phyloP scores from a whole-genome alignment of 1,284 basidiomycete genomes.

The Lentinula novae-zelandiae region DNA sequence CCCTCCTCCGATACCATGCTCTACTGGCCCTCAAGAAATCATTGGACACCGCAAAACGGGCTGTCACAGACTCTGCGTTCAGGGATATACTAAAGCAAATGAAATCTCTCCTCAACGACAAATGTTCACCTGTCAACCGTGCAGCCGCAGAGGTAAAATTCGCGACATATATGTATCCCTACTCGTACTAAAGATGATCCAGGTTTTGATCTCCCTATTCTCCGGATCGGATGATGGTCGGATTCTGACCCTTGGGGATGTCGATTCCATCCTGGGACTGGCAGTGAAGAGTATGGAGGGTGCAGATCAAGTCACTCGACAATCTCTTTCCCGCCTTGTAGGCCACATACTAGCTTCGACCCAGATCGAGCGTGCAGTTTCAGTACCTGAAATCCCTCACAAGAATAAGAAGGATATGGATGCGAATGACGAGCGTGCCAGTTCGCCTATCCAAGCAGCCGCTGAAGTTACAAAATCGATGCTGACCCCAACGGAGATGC shows the following conservation, averaged over 20 bases:
- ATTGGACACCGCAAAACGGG: conserved; percentile 74
- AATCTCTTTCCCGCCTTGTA: conserved; percentile 73
- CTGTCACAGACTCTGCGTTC: conserved; percentile 73
- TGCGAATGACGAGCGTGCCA: conserved; percentile 54
- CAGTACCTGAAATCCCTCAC: conserved; percentile 46
- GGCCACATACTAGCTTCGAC: conserved; percentile 85
- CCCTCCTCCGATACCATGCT: conserved; percentile 83
- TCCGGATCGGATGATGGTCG: conserved; percentile 53
- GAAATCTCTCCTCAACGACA: conserved; percentile 75
- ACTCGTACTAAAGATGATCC: neutral
- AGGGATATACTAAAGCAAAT: conserved; percentile 89
- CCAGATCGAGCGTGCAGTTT: conserved; percentile 66
- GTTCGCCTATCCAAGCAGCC: conserved; percentile 32
- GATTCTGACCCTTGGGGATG: conserved; percentile 57
- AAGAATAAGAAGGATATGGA: conserved; percentile 61
- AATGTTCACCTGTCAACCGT: conserved; percentile 83
- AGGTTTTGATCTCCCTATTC: conserved; percentile 70
- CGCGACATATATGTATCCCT: neutral
- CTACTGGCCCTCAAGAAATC: conserved; percentile 76
- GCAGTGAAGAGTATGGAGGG: conserved; percentile 78
- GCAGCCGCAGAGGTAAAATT: conserved; percentile 70
- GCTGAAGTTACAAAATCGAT: conserved; percentile 71
- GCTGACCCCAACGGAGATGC: conserved; percentile 78
- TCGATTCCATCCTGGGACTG: conserved; percentile 69
- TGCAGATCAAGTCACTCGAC: conserved; percentile 83